Evolutionary conservation across 139 green algal species (phyloP).

Genomic region (Tetradesmus obliquus): DNA sequence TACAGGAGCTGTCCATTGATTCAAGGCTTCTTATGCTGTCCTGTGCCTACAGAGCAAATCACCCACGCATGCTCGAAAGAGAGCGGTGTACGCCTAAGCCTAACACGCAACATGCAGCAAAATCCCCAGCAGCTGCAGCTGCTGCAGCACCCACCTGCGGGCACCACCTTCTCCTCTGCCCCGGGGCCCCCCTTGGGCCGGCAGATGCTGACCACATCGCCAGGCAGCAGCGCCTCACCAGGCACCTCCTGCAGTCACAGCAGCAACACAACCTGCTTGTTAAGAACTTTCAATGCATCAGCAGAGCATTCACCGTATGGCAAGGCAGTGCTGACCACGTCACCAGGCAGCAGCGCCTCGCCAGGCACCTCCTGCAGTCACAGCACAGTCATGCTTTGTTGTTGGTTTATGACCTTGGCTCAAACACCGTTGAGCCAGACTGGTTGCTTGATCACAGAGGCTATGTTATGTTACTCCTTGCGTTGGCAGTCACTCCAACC

Average conservation of each 20-base stretch:
- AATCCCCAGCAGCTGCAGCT: neutral
- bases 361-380: conserved; percentile 72
- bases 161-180: conserved; percentile 77
- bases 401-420: no score
- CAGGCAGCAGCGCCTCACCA: conserved; percentile 90
- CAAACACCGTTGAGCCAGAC: no score
- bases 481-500: no score
- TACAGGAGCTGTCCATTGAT: no score
- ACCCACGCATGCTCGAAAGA: no score
- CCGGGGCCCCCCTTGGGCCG: conserved; percentile 48
- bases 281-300: no score
- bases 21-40: no score
- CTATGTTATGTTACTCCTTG: no score
- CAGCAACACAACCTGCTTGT: conserved; percentile 14
- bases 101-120: neutral
- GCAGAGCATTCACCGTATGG: no score
- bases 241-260: conserved; percentile 71
- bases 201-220: conserved; percentile 96
- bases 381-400: conserved; percentile 42
- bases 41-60: no score
- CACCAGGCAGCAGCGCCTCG: conserved; percentile 90
- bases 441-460: no score
- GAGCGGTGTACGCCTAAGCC: no score
- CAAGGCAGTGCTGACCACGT: conserved; percentile 45
- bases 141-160: conserved; percentile 35